These are phyloP conservation scores for Carex pumila DNA, from an alignment of 176 grass and related monocot species.

Conservation along the genomic window DNA sequence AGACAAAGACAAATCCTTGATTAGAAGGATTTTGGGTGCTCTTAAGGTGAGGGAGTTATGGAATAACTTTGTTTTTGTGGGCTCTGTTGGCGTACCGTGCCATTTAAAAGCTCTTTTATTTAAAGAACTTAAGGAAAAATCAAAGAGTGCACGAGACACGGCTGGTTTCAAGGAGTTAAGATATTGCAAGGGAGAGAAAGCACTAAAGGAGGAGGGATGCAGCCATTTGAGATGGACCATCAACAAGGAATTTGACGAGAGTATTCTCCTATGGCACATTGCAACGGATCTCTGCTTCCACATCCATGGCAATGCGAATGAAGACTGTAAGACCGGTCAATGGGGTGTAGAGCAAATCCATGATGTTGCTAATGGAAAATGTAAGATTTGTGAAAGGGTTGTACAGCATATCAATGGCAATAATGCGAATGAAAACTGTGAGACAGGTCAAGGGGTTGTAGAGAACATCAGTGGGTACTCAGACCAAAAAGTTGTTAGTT, in stretches of 20 bases:
- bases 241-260: slow-evolving; percentile 26
- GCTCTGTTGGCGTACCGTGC: background rate
- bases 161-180: background rate
- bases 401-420: no score
- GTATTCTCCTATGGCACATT: slow-evolving; percentile 44
- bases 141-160: background rate
- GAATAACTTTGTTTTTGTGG: background rate
- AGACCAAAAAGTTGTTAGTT: slow-evolving; percentile 4
- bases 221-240: slow-evolving; percentile 5
- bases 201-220: background rate
- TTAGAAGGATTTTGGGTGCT: background rate
- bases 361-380: no score
- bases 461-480: background rate
- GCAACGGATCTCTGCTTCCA: slow-evolving; percentile 26
- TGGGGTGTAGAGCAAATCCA: no score
- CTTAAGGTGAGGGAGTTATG: background rate
- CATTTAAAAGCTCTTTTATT: slow-evolving; percentile 27
- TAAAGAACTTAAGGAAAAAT: slow-evolving; percentile 8
- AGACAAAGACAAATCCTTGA: background rate
- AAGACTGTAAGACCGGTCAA: no score
- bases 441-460: background rate
- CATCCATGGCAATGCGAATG: background rate
- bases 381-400: no score
- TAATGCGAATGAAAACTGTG: background rate
- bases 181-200: background rate